Conservation (phyloP, 768 basidiomycete genomes). For the Lentinula guzmanii region DNA sequence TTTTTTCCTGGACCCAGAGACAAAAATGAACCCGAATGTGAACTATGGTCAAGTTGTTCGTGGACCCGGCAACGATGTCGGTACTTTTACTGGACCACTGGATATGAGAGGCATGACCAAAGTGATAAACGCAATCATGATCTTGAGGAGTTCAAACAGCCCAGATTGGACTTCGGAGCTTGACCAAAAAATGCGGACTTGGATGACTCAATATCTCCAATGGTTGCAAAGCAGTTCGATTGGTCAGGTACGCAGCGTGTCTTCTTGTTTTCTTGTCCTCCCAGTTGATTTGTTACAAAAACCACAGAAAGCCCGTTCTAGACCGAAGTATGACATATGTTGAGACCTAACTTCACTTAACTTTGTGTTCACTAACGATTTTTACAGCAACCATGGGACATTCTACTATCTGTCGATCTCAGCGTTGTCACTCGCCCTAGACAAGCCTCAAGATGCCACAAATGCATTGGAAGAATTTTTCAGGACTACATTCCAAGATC, state of each 20-base stretch:
- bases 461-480: constrained; percentile 34
- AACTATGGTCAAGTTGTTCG: constrained; percentile 51
- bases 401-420: constrained; percentile 40
- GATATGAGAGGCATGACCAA: constrained; percentile 48
- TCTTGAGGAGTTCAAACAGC: constrained; percentile 29
- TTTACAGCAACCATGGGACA: constrained; percentile 44
- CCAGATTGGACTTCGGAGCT: constrained; percentile 35
- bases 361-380: neutral
- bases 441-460: constrained; percentile 35
- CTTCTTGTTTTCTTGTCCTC: neutral
- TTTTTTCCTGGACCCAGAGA: constrained; percentile 39
- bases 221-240: constrained; percentile 42
- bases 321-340: constrained; percentile 40
- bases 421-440: constrained; percentile 20
- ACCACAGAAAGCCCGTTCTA: constrained; percentile 20
- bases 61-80: constrained; percentile 37
- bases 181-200: constrained; percentile 34
- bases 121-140: constrained; percentile 37
- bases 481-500: constrained; percentile 32
- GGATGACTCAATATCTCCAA: constrained; percentile 34
- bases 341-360: no score
- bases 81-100: constrained; percentile 49
- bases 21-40: constrained; percentile 48
- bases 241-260: constrained; percentile 22
- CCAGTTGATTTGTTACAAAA: neutral